Conservation (phyloP, 1,284 basidiomycete genomes). For the Cronartium ribicola region DNA sequence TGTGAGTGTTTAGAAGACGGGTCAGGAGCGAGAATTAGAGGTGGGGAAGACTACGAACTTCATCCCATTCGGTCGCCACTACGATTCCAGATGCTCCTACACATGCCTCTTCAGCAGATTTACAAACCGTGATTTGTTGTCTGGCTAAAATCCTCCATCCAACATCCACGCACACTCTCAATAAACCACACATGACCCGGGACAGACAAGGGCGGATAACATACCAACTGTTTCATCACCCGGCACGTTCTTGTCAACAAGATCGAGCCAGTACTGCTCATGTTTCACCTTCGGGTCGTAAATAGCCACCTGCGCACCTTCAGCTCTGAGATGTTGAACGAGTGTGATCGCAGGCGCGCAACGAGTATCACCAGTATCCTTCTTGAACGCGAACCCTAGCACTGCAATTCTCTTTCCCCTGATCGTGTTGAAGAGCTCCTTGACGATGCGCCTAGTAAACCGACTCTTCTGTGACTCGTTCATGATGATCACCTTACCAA, state of each 20-base stretch:
- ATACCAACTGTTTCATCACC: conserved; percentile 57
- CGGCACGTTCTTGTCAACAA: conserved; percentile 55
- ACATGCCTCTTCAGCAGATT: conserved; percentile 79
- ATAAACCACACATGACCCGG: background rate
- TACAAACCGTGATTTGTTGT: conserved; percentile 74
- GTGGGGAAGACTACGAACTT: conserved; percentile 8
- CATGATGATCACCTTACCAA: conserved; percentile 76
- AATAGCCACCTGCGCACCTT: conserved; percentile 77
- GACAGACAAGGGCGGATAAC: background rate
- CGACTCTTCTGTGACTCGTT: conserved; percentile 86
- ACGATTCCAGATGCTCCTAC: conserved; percentile 84
- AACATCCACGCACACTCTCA: background rate
- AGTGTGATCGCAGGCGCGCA: conserved; percentile 95
- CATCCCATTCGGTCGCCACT: conserved; percentile 56
- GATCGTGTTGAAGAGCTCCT: conserved; percentile 92
- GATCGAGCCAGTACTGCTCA: conserved; percentile 46
- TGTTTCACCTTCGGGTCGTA: conserved; percentile 80
- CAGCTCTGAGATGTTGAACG: conserved; percentile 84
- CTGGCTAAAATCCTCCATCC: conserved; percentile 60
- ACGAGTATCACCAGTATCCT: conserved; percentile 54
- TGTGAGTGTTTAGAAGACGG: background rate
- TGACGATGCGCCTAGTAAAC: conserved; percentile 36
- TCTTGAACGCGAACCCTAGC: conserved; percentile 66
- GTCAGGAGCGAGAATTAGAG: background rate
- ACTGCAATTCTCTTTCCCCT: conserved; percentile 80